A percentile compares a stretch with the other conserved stretches of the same genome.
These are phyloP conservation scores for Trypanosoma vivax DNA, from an alignment of 208 protist species.

Conservation along the genomic window DNA sequence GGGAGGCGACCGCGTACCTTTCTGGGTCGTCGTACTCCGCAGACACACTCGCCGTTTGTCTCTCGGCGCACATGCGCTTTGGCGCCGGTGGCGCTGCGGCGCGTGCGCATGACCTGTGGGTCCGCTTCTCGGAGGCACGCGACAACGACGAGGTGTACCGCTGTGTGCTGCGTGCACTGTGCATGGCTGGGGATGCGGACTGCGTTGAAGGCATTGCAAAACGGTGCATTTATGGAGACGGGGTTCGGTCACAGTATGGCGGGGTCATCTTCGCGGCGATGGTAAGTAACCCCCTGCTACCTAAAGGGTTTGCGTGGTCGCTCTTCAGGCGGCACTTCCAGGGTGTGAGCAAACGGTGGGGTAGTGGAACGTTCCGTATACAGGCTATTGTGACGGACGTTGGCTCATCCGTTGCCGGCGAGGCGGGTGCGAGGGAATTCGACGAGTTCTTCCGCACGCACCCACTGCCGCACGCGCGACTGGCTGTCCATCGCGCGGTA, in stretches of 20 bases:
- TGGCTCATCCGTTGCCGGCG: conserved; percentile 43
- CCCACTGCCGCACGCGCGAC: conserved; percentile 64
- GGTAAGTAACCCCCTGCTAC: conserved; percentile 38
- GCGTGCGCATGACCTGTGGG: conserved; percentile 29
- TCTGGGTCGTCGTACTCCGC: conserved; percentile 20
- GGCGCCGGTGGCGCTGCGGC: conserved; percentile 8
- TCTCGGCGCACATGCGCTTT: conserved; percentile 41
- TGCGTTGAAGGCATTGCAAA: conserved; percentile 54
- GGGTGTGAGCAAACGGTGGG: conserved; percentile 77
- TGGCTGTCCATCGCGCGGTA: conserved; percentile 57
- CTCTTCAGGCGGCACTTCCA: conserved; percentile 70
- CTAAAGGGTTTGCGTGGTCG: conserved; percentile 45
- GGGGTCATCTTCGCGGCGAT: conserved; percentile 47
- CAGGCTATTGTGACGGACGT: conserved; percentile 69
- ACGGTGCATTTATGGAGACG: conserved; percentile 53
- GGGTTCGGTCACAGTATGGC: conserved; percentile 77
- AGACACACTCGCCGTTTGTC: conserved; percentile 39
- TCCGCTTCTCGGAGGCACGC: conserved; percentile 41
- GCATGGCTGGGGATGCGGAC: conserved; percentile 32
- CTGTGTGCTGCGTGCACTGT: conserved; percentile 52
- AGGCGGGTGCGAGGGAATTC: conserved; percentile 45
- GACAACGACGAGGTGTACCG: conserved; percentile 69
- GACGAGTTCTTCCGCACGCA: conserved; percentile 64
- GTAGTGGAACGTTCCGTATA: conserved; percentile 84
- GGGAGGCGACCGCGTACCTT: conserved; percentile 48